Conservation (phyloP, 176 grass and related monocot species). For the Chloris gayana region DNA sequence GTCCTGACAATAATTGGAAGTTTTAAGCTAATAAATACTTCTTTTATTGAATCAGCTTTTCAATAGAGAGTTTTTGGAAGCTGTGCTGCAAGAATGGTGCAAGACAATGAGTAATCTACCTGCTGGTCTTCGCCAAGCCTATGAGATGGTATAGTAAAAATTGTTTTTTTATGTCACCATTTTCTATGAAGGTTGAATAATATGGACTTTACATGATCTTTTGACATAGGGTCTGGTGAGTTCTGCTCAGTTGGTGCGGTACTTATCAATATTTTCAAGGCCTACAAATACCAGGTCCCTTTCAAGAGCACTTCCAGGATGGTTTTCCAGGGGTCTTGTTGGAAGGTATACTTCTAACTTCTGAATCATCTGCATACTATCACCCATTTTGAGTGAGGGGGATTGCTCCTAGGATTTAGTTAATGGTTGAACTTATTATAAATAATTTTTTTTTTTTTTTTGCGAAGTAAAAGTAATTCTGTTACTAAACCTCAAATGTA, state of each 20-base stretch:
- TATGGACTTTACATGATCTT: constrained; percentile 46
- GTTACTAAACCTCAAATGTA: neutral
- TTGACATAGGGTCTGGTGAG: constrained; percentile 84
- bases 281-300: constrained; percentile 75
- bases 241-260: constrained; percentile 87
- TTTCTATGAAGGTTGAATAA: constrained; percentile 28
- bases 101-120: constrained; percentile 88
- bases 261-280: constrained; percentile 85
- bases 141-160: constrained; percentile 92
- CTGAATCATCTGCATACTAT: neutral
- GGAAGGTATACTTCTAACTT: constrained; percentile 91
- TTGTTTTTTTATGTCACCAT: constrained; percentile 27
- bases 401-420: constrained; percentile 7
- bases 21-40: constrained; percentile 40
- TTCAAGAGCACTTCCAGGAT: constrained; percentile 84
- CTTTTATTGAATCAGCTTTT: constrained; percentile 65
- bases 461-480: no score
- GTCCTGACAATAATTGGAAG: neutral
- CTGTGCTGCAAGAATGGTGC: constrained; percentile 96
- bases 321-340: constrained; percentile 85
- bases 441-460: no score
- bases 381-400: neutral
- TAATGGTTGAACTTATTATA: constrained; percentile 7
- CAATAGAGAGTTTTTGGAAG: constrained; percentile 92
- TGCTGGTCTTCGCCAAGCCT: constrained; percentile 87